Conservation (phyloP, 1,139 yeast genomes). For the Magnusiomyces fungicola region DNA sequence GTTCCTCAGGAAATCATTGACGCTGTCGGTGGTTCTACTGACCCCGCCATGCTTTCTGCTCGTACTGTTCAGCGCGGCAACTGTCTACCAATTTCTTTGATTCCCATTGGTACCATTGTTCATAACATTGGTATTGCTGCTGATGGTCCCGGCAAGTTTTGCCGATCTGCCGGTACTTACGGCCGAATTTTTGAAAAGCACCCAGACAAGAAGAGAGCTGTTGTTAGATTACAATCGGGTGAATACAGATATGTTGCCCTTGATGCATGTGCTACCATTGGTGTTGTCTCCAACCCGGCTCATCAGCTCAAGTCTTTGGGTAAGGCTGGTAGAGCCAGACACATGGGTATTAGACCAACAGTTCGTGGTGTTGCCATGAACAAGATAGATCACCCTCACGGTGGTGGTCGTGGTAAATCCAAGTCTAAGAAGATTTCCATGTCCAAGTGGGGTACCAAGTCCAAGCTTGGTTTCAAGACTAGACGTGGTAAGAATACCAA, state of each 20-base stretch:
- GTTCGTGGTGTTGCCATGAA: slow-evolving; percentile 99
- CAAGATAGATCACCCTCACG: slow-evolving; percentile 96
- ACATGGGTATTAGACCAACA: slow-evolving; percentile 88
- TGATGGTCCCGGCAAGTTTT: slow-evolving; percentile 83
- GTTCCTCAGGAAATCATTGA: slow-evolving; percentile 69
- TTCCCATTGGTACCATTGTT: slow-evolving; percentile 86
- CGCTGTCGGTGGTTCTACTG: slow-evolving; percentile 79
- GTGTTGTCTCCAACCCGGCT: slow-evolving; percentile 90
- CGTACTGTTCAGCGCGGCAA: slow-evolving; percentile 90
- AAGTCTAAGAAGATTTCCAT: slow-evolving; percentile 91
- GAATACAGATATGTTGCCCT: slow-evolving; percentile 86
- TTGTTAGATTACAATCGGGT: slow-evolving; percentile 79
- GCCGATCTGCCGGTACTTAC: slow-evolving; percentile 91
- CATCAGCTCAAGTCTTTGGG: slow-evolving; percentile 88
- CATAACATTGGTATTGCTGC: slow-evolving; percentile 78
- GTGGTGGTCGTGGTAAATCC: slow-evolving; percentile 99
- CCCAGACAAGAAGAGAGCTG: slow-evolving; percentile 62
- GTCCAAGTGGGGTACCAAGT: slow-evolving; percentile 92
- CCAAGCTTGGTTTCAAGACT: slow-evolving; percentile 90
- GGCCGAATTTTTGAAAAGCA: slow-evolving; percentile 81
- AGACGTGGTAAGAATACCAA: slow-evolving; percentile 83
- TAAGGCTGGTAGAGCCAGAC: slow-evolving; percentile 94
- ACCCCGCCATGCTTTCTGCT: slow-evolving; percentile 84
- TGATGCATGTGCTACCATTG: slow-evolving; percentile 89
- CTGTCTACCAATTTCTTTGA: slow-evolving; percentile 85